A percentile compares a stretch with the other conserved stretches of the same genome.
Evolutionary conservation across 2,329 filamentous ascomycete genomes (phyloP).

Genomic region (Emydomyces testavorans): DNA sequence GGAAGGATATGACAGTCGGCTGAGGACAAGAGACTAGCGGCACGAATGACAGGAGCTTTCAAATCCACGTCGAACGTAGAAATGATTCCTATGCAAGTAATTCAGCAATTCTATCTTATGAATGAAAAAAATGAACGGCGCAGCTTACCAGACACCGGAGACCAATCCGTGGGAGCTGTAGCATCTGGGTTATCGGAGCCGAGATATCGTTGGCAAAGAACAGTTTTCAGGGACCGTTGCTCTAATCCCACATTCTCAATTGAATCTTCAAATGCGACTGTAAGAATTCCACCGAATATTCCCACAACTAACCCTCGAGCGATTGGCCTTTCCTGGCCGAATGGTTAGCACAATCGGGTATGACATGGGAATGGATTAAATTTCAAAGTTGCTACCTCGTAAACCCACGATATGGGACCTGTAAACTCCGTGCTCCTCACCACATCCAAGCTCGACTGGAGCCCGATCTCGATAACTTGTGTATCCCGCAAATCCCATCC

Average conservation of each 20-base stretch:
- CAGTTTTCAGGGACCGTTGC: not conserved
- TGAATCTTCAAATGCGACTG: not conserved
- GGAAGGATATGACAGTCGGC: not conserved
- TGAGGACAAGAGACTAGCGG: not conserved
- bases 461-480: not conserved
- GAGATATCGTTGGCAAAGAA: not conserved
- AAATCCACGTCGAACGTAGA: not conserved
- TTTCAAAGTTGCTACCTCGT: not conserved
- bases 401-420: constrained; percentile 10
- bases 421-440: not conserved
- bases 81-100: not conserved
- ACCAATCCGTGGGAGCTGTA: constrained; percentile 17
- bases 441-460: not conserved
- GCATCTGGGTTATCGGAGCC: not conserved
- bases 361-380: not conserved
- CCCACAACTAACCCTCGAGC: constrained; percentile 1
- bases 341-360: not conserved
- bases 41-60: not conserved
- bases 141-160: constrained; percentile 22
- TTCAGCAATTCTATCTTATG: not conserved
- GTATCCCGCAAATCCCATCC: not conserved
- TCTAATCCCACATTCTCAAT: not conserved
- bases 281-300: constrained; percentile 3
- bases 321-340: not conserved
- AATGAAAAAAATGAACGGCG: not conserved